Evolutionary conservation across 768 basidiomycete species (phyloP).

Genomic region (Xanthoconium purpureum): DNA sequence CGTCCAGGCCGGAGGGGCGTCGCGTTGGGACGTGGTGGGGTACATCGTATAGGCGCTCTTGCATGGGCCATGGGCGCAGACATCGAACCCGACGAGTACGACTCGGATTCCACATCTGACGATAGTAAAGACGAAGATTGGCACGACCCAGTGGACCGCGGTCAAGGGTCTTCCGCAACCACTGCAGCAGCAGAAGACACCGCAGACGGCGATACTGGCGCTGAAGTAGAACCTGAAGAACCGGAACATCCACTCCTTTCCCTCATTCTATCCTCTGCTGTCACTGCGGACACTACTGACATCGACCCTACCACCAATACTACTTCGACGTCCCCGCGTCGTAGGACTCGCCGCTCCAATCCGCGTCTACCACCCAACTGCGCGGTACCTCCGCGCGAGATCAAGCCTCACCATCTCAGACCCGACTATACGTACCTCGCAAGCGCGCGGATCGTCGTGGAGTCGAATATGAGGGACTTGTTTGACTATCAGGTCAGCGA

Average conservation of each 20-base stretch:
- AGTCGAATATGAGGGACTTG: constrained; percentile 47
- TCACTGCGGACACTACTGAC: not conserved
- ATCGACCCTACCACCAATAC: not conserved
- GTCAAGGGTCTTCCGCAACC: not conserved
- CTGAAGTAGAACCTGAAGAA: constrained; percentile 10
- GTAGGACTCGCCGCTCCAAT: constrained; percentile 19
- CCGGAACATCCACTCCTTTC: constrained; percentile 13
- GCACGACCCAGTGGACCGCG: constrained; percentile 6
- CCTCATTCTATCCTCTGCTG: not conserved
- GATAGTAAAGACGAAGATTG: constrained; percentile 25
- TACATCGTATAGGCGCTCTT: constrained; percentile 8
- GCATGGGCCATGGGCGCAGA: constrained; percentile 18
- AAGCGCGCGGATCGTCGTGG: constrained; percentile 48
- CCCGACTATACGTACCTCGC: constrained; percentile 54
- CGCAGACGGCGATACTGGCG: not conserved
- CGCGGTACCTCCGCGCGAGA: constrained; percentile 16
- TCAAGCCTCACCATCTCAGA: constrained; percentile 31
- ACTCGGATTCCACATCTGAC: constrained; percentile 9
- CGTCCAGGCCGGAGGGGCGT: not conserved
- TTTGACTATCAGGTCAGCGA: constrained; percentile 12
- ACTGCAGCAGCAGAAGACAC: not conserved
- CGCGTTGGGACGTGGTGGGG: not conserved
- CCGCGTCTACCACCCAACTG: constrained; percentile 14
- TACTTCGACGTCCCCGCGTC: constrained; percentile 5
- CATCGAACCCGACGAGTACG: constrained; percentile 7